phyloP scores from a whole-genome alignment of 257 asterid genomes.

The Capsicum rhomboideum region DNA sequence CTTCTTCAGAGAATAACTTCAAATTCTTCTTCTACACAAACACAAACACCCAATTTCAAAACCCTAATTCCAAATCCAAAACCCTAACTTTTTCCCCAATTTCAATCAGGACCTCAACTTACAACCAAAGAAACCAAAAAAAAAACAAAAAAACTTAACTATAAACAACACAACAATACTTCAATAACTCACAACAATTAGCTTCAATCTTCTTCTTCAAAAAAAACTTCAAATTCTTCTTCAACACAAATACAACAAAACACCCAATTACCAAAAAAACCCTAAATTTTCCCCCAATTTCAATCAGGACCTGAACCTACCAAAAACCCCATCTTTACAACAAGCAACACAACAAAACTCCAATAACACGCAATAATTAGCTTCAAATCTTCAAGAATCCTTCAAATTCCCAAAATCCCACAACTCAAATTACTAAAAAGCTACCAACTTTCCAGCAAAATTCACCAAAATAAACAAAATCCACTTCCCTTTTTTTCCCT shows the following conservation, averaged over 20 bases:
- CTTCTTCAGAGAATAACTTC: background rate
- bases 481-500: background rate
- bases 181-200: background rate
- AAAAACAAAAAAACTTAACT: background rate
- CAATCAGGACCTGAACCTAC: too few relatives aligned
- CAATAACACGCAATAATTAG: too few relatives aligned
- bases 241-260: too few relatives aligned
- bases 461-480: background rate
- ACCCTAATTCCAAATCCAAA: background rate
- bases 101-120: background rate
- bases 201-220: background rate
- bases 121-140: background rate
- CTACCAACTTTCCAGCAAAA: background rate
- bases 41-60: background rate
- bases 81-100: background rate
- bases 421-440: background rate
- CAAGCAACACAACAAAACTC: too few relatives aligned
- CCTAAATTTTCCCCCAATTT: too few relatives aligned
- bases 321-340: too few relatives aligned
- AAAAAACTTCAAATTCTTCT: too few relatives aligned
- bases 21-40: background rate
- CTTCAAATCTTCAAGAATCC: too few relatives aligned
- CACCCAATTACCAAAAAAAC: too few relatives aligned
- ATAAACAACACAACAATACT: background rate
- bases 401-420: background rate